Evolutionary conservation across 305 asterid genomes (phyloP), one percentile per base, ranked within the genome.

Genomic region (Ruellia speciosa): DNA sequence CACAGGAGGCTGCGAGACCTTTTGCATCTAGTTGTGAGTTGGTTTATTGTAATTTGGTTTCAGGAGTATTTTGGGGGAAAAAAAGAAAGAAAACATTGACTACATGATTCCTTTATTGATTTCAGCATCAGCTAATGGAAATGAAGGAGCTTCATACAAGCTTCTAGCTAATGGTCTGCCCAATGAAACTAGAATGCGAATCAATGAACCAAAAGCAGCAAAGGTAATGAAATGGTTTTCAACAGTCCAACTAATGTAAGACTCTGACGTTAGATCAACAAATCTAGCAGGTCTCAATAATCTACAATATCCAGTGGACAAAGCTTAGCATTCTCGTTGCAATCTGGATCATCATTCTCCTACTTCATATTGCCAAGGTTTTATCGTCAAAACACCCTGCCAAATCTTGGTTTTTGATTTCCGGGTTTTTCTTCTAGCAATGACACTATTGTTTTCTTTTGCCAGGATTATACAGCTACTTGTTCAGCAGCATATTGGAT

Each of bases 1-100:
- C 56, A 48, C 84, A 85, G 96, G 96, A 83, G 77, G 83, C 81
- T 59, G 83, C 83, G 49, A 67, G 71, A 70, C 79, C 71, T 49
- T 51, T 33, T 52, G 67, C 68, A 67, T 46, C 64, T 28, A 69
- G 65, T 19, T 60, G 80, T 75, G 63, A 65, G 80, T 61, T 18
- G 18, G 54, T 39, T 49, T 48, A 13, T 58, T 31, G 41, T 33
- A 41, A 6, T 45, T 49, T 58, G 48, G 31, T 37, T 65, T 48
- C 31, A 3, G 43, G 14, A 51, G 31, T 53, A n/a, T 41, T 40
- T 39, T 58, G 31, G 16, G 31, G 31, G 31, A 24, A 24, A 24
- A 43, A 5, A 10, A 43, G 15, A 55, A 46, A 61, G 9, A 9
- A 52, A 37, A 37, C 6, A 24, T 59, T 28, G 15, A 37, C 40